Evolutionary conservation across 495 filamentous ascomycete species (phyloP).

Genomic region (Neohortaea acidophila): DNA sequence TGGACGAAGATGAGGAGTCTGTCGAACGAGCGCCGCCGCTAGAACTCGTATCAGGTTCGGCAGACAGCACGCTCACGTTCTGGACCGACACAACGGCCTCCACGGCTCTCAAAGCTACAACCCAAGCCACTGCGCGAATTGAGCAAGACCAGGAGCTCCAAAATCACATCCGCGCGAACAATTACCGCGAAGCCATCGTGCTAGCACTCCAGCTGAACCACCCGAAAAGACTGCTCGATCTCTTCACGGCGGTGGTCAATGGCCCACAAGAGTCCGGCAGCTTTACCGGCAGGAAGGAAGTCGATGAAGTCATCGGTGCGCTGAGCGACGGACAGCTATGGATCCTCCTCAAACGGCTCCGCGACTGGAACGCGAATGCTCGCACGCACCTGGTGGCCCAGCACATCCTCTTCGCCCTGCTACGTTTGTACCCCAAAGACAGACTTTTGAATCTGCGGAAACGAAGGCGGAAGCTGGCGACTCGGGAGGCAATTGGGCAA

Average conservation of each 20-base stretch:
- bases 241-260: conserved; percentile 65
- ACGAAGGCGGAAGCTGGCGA: conserved; percentile 18
- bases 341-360: conserved; percentile 55
- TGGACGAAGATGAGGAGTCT: conserved; percentile 3
- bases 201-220: conserved; percentile 87
- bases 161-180: conserved; percentile 73
- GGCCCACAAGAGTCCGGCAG: conserved; percentile 42
- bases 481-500: not conserved
- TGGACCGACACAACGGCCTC: conserved; percentile 85
- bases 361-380: conserved; percentile 96
- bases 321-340: conserved; percentile 73
- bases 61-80: conserved; percentile 80
- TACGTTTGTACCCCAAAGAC: conserved; percentile 59
- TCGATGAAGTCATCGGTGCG: conserved; percentile 68
- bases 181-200: conserved; percentile 82
- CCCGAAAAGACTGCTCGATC: conserved; percentile 62
- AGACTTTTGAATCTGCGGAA: conserved; percentile 54
- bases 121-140: conserved; percentile 58
- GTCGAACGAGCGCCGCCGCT: conserved; percentile 2
- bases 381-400: conserved; percentile 75
- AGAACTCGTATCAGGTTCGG: conserved; percentile 67
- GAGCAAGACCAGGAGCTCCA: conserved; percentile 86
- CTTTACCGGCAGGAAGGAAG: conserved; percentile 56
- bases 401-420: conserved; percentile 62
- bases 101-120: conserved; percentile 53